These are phyloP conservation scores for Echria macrotheca DNA, from an alignment of 495 filamentous ascomycete species.

Conservation along the genomic window DNA sequence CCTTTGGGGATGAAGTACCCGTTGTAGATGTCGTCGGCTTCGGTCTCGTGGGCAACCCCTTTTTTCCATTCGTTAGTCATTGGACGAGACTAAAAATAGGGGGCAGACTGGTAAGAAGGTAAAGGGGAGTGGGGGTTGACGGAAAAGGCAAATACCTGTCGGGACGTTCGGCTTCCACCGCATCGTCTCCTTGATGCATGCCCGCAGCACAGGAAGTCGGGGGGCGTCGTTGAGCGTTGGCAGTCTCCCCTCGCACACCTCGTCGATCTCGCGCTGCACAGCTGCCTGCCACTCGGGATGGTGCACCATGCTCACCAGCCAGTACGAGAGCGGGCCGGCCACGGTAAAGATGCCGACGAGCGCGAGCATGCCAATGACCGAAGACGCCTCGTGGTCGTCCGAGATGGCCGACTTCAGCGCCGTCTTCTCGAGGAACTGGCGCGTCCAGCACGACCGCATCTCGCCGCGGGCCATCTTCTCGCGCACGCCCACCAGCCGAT, in stretches of 20 bases:
- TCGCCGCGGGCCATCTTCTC: slow-evolving; percentile 20
- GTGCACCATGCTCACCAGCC: slow-evolving; percentile 37
- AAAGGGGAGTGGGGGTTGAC: too few relatives aligned
- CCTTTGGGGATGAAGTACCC: slow-evolving; percentile 43
- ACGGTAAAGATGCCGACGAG: slow-evolving; percentile 42
- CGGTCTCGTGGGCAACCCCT: slow-evolving; percentile 41
- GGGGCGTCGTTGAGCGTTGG: slow-evolving; percentile 40
- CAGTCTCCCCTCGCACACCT: slow-evolving; percentile 36
- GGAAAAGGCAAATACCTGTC: slow-evolving; percentile 24
- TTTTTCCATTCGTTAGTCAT: background rate
- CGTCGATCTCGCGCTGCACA: slow-evolving; percentile 49
- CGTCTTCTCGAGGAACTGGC: slow-evolving; percentile 33
- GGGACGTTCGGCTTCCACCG: slow-evolving; percentile 51
- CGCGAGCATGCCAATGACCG: slow-evolving; percentile 37
- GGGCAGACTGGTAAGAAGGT: too few relatives aligned
- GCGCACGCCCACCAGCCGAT: slow-evolving; percentile 20
- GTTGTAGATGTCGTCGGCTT: slow-evolving; percentile 36
- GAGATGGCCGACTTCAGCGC: slow-evolving; percentile 31
- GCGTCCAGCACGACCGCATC: slow-evolving; percentile 32
- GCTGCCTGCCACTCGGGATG: slow-evolving; percentile 36
- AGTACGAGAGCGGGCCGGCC: slow-evolving; percentile 37
- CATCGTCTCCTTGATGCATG: slow-evolving; percentile 43
- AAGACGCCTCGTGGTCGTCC: slow-evolving; percentile 37
- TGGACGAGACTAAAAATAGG: background rate
- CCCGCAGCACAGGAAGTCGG: slow-evolving; percentile 42